A percentile compares a stretch with the other conserved stretches of the same genome.
phyloP scores from a whole-genome alignment of 768 basidiomycete species.

The Pisolithus marmoratus region DNA sequence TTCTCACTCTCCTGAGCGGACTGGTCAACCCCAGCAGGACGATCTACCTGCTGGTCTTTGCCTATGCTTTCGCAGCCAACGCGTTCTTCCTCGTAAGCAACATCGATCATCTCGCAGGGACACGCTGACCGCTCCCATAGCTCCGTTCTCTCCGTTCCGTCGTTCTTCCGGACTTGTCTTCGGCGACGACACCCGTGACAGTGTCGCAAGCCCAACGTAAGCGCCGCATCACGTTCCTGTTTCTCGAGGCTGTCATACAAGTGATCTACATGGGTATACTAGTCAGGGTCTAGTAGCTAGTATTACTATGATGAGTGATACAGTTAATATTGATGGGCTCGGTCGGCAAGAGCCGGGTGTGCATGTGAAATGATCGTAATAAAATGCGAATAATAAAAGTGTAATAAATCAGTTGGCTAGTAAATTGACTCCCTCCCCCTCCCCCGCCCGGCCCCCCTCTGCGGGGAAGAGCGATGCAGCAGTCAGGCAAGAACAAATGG shows the following conservation, averaged over 20 bases:
- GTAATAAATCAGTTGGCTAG: neutral
- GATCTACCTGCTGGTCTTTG: slow-evolving; percentile 64
- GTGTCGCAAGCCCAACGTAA: slow-evolving; percentile 76
- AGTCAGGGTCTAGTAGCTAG: slow-evolving; percentile 50
- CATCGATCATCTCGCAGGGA: neutral
- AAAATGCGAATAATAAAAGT: too few relatives aligned
- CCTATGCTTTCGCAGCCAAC: slow-evolving; percentile 85
- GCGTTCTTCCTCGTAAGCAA: slow-evolving; percentile 85
- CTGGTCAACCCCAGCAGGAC: slow-evolving; percentile 59
- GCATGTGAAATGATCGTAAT: neutral
- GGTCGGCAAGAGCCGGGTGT: neutral
- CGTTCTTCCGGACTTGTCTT: slow-evolving; percentile 72
- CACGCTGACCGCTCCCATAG: slow-evolving; percentile 33
- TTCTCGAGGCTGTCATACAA: slow-evolving; percentile 79
- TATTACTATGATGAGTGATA: neutral
- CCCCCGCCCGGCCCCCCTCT: slow-evolving; percentile 33
- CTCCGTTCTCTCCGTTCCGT: slow-evolving; percentile 90
- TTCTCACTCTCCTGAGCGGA: slow-evolving; percentile 68
- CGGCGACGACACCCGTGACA: slow-evolving; percentile 43
- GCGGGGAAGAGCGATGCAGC: slow-evolving; percentile 66
- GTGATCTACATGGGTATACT: slow-evolving; percentile 82
- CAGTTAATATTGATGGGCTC: neutral
- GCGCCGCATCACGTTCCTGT: slow-evolving; percentile 84
- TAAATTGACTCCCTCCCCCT: neutral
- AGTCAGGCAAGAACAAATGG: slow-evolving; percentile 51